Percentiles rank a stretch among this genome's conserved stretches.
phyloP scores from a whole-genome alignment of 768 basidiomycete genomes.

The Gloeophyllum trabeum region DNA sequence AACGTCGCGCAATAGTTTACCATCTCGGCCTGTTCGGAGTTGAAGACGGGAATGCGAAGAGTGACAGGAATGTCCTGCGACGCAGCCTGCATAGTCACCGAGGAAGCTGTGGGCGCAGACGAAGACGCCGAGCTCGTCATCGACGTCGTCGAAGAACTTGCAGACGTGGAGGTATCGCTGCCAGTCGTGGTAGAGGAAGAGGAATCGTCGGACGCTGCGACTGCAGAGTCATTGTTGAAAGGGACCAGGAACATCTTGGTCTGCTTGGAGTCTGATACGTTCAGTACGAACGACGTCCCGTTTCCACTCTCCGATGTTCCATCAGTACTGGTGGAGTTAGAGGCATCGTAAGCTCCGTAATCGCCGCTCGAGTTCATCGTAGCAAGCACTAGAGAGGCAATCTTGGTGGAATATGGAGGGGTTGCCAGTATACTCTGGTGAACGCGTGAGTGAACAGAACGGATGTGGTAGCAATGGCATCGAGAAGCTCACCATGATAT shows the following conservation, averaged over 20 bases:
- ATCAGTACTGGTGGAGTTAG: constrained; percentile 15
- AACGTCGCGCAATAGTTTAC: constrained; percentile 50
- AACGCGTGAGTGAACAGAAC: not conserved
- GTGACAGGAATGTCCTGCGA: constrained; percentile 25
- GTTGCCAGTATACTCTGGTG: constrained; percentile 22
- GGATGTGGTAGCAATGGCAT: constrained; percentile 3
- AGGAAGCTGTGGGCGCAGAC: constrained; percentile 7
- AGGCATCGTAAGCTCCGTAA: constrained; percentile 4
- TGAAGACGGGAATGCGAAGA: constrained; percentile 33
- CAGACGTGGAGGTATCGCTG: not conserved
- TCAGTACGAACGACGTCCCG: constrained; percentile 27
- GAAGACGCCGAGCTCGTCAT: not conserved
- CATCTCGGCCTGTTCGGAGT: constrained; percentile 21
- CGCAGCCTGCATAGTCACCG: too few species aligned
- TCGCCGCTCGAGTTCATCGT: constrained; percentile 15
- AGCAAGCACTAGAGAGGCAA: constrained; percentile 29
- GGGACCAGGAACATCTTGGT: constrained; percentile 32
- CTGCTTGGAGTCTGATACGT: constrained; percentile 35
- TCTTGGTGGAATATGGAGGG: constrained; percentile 19
- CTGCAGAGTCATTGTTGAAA: constrained; percentile 1
- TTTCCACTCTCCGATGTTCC: constrained; percentile 4
- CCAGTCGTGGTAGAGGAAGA: too few species aligned
- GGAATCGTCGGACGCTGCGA: too few species aligned
- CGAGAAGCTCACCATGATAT: constrained; percentile 31
- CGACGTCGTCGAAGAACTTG: constrained; percentile 3